phyloP scores from a whole-genome alignment of 2,329 filamentous ascomycete genomes.

The Thelonectria rubi region DNA sequence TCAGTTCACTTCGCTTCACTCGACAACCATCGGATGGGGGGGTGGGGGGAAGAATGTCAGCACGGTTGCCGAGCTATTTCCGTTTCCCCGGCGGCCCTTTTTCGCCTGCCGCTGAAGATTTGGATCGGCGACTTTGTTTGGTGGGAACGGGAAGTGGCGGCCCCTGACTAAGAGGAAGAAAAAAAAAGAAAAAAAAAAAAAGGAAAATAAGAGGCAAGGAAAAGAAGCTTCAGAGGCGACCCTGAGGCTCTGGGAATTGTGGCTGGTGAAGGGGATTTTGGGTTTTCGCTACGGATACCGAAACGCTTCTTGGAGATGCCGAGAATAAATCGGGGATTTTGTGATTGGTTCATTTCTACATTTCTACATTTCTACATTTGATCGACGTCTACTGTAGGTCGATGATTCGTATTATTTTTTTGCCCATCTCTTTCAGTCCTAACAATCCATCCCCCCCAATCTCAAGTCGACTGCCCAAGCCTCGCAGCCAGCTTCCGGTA shows the following conservation, averaged over 20 bases:
- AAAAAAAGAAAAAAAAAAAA: too few relatives aligned
- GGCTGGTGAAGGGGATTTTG: too few relatives aligned
- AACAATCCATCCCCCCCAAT: too few relatives aligned
- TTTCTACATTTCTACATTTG: neutral
- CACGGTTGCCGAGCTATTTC: conserved; percentile 39
- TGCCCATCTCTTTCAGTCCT: neutral
- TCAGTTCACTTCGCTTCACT: neutral
- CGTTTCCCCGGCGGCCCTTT: conserved; percentile 32
- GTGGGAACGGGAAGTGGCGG: neutral
- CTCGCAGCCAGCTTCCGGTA: conserved; percentile 50
- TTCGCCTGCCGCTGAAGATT: neutral
- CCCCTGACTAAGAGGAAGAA: neutral
- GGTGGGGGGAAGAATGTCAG: neutral
- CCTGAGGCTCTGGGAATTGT: too few relatives aligned
- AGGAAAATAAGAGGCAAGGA: too few relatives aligned
- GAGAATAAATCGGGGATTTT: too few relatives aligned
- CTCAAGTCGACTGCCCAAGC: conserved; percentile 25
- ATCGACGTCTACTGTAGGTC: too few relatives aligned
- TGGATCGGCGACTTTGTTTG: conserved; percentile 2
- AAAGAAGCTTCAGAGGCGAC: too few relatives aligned
- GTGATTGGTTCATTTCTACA: neutral
- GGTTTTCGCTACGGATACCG: too few relatives aligned
- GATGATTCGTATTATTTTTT: neutral
- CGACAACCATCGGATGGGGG: neutral
- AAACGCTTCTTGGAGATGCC: too few relatives aligned